Percentiles rank a stretch among this genome's conserved stretches.
These are phyloP conservation scores for Delonix regia DNA, from an alignment of 306 rosid species.

Conservation along the genomic window DNA sequence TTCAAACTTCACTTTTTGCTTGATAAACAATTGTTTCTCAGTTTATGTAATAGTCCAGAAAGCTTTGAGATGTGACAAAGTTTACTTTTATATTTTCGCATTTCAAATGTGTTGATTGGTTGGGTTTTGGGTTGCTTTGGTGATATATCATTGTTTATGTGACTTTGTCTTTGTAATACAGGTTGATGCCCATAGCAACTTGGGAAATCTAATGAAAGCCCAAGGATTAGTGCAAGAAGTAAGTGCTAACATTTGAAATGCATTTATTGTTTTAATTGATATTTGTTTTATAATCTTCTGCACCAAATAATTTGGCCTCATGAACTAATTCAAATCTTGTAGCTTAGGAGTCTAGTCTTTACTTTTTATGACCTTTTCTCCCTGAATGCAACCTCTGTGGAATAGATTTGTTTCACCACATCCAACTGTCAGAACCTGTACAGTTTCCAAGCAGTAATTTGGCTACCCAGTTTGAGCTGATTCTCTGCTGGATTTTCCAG, in stretches of 20 bases:
- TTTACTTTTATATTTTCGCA: background rate
- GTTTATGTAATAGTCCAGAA: slow-evolving; percentile 1
- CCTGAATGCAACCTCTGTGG: slow-evolving; percentile 23
- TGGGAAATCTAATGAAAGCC: slow-evolving; percentile 59
- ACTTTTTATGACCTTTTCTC: slow-evolving; percentile 18
- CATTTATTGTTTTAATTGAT: slow-evolving; percentile 15
- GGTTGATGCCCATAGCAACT: slow-evolving; percentile 61
- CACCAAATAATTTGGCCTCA: background rate
- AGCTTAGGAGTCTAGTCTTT: slow-evolving; percentile 13
- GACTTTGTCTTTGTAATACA: slow-evolving; percentile 20
- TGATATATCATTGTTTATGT: slow-evolving; percentile 3
- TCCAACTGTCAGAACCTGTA: slow-evolving; percentile 28
- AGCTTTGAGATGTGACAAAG: background rate
- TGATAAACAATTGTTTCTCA: slow-evolving; percentile 14
- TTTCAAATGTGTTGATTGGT: background rate
- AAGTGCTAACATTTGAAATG: slow-evolving; percentile 43
- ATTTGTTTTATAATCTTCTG: slow-evolving; percentile 4
- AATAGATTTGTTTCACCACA: slow-evolving; percentile 15
- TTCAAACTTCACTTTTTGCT: background rate
- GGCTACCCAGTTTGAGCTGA: slow-evolving; percentile 26
- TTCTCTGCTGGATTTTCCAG: slow-evolving; percentile 34
- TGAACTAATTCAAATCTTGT: slow-evolving; percentile 18
- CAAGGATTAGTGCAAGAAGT: slow-evolving; percentile 81
- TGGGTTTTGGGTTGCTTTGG: background rate
- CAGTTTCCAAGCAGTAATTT: slow-evolving; percentile 24